Percentiles rank a stretch among this genome's conserved stretches.
phyloP scores from a whole-genome alignment of 345 rosid genomes.

The Eucalyptus cloeziana region DNA sequence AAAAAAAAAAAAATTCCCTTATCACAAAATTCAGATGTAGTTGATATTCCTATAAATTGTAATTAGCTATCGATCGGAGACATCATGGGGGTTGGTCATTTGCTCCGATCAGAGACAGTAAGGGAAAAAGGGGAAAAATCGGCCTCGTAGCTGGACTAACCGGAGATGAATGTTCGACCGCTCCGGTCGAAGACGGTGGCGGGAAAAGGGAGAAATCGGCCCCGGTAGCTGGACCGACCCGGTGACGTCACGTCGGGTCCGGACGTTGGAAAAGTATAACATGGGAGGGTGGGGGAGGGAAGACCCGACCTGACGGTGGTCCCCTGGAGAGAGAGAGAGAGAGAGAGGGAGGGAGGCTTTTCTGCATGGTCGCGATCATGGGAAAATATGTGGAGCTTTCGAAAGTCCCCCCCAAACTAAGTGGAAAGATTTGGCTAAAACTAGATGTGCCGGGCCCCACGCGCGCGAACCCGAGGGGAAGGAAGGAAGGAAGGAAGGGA shows the following conservation, averaged over 20 bases:
- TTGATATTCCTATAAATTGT: fast-evolving
- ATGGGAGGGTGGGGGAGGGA: neutral
- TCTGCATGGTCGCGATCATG: neutral
- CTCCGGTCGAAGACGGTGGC: neutral
- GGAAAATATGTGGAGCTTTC: neutral
- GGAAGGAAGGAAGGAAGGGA: too few relatives aligned
- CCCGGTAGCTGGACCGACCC: neutral
- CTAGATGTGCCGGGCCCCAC: neutral
- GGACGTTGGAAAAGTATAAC: neutral
- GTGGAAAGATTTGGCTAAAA: slow-evolving; percentile 3
- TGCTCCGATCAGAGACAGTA: fast-evolving
- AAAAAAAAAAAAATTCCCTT: too few relatives aligned
- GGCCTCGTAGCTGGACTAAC: fast-evolving
- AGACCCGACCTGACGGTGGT: neutral
- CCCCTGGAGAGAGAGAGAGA: neutral
- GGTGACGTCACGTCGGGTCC: neutral
- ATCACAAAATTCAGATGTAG: too few relatives aligned
- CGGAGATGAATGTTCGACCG: fast-evolving
- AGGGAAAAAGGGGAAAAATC: neutral
- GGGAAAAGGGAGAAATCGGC: neutral
- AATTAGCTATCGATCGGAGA: fast-evolving
- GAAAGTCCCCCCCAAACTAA: neutral
- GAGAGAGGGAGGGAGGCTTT: neutral
- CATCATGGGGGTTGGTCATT: fast-evolving
- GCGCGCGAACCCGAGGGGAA: neutral